Percentiles rank a stretch among this genome's conserved stretches.
Evolutionary conservation across 805 yeast species (phyloP).

Genomic region (Cyberlindnera bimundalis): DNA sequence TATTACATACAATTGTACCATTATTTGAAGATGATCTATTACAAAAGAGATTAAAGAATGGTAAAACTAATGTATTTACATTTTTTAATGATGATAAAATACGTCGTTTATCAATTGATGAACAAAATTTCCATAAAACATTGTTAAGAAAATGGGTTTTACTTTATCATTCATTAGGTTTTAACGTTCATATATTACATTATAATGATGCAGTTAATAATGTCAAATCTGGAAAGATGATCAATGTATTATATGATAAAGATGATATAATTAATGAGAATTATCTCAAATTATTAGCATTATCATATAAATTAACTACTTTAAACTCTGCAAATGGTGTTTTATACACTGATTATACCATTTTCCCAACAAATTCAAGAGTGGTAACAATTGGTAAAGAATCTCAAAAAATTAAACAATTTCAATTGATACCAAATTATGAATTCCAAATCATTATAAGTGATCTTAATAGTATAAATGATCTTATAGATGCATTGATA

Average conservation of each 20-base stretch:
- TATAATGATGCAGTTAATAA: constrained; percentile 20
- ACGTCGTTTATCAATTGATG: constrained; percentile 14
- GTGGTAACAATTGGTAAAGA: neutral
- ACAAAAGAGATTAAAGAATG: constrained; percentile 9
- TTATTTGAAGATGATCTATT: constrained; percentile 14
- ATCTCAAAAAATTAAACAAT: neutral
- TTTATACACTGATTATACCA: constrained; percentile 16
- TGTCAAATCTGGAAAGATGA: constrained; percentile 10
- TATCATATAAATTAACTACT: constrained; percentile 11
- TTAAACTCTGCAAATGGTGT: constrained; percentile 3
- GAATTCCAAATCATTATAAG: constrained; percentile 18
- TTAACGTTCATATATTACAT: constrained; percentile 16
- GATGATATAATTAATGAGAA: constrained; percentile 18
- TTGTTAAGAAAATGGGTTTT: constrained; percentile 18
- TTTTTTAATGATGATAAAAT: constrained; percentile 23
- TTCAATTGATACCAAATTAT: constrained; percentile 11
- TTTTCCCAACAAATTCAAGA: constrained; percentile 12
- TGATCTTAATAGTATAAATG: constrained; percentile 6
- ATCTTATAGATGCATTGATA: constrained; percentile 11
- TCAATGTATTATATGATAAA: constrained; percentile 9
- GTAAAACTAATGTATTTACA: constrained; percentile 15
- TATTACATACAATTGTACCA: no score
- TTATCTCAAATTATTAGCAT: constrained; percentile 21
- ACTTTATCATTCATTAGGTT: constrained; percentile 20
- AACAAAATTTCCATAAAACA: constrained; percentile 18